These are phyloP conservation scores for Parasarocladium wereldwijsianum DNA, from an alignment of 2,329 filamentous ascomycete genomes.

Conservation along the genomic window DNA sequence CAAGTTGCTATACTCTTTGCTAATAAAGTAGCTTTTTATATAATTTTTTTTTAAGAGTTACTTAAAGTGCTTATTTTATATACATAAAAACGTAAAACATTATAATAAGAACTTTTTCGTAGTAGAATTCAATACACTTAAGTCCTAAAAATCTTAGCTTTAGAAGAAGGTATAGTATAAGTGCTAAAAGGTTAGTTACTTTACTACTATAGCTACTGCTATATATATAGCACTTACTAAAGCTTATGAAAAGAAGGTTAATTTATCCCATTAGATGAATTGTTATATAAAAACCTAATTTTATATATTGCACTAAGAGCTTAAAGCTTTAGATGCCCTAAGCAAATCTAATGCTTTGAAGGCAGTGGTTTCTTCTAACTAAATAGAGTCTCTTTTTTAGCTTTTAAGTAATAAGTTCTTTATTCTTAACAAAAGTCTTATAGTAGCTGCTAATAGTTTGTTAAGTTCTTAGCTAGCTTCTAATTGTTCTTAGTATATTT, in stretches of 20 bases:
- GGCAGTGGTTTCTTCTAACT: not conserved
- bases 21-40: not conserved
- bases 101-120: not conserved
- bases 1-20: not conserved
- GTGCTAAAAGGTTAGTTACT: too few relatives aligned
- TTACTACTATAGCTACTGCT: too few relatives aligned
- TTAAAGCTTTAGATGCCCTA: too few relatives aligned
- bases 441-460: too few relatives aligned
- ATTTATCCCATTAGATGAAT: not conserved
- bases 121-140: not conserved
- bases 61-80: slow-evolving; percentile 2
- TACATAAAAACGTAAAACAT: slow-evolving; percentile 3
- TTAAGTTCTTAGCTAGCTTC: slow-evolving; percentile 6
- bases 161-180: not conserved
- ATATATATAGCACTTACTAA: too few relatives aligned
- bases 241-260: not conserved
- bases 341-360: not conserved
- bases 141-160: too few relatives aligned
- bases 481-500: slow-evolving; percentile 7
- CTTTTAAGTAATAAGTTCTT: not conserved
- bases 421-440: not conserved
- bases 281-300: too few relatives aligned
- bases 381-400: not conserved
- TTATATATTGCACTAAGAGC: too few relatives aligned
- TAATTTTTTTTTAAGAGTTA: not conserved